Conservation (phyloP, 2,329 filamentous ascomycete species). For the Hypoxylon sp. region DNA sequence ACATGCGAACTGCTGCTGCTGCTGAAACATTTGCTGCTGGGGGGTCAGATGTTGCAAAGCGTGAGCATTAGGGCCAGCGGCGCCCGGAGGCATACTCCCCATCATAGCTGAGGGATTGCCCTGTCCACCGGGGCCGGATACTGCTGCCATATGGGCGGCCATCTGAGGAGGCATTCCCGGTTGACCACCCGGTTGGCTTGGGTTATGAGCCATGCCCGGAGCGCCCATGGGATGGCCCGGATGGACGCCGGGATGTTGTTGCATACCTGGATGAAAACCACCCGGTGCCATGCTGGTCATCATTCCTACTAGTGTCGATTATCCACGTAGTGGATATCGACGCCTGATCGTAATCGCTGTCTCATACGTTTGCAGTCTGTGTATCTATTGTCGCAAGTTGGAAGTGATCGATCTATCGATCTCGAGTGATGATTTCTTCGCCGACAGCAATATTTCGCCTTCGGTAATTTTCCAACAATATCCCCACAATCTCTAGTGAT, state of each 20-base stretch:
- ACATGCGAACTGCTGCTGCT: constrained; percentile 52
- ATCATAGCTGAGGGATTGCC: constrained; percentile 79
- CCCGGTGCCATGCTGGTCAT: constrained; percentile 74
- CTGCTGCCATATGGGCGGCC: constrained; percentile 72
- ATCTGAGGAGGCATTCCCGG: constrained; percentile 74
- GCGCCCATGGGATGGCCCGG: constrained; percentile 68
- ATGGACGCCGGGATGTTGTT: constrained; percentile 72
- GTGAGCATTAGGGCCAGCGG: constrained; percentile 69
- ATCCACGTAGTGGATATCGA: constrained; percentile 70
- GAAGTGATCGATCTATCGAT: constrained; percentile 26
- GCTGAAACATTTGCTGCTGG: constrained; percentile 58
- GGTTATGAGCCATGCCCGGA: constrained; percentile 71
- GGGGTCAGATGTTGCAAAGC: constrained; percentile 77
- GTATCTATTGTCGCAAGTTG: constrained; percentile 21
- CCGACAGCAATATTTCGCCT: too few relatives aligned
- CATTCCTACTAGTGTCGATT: constrained; percentile 63
- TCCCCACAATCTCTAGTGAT: too few relatives aligned
- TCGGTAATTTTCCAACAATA: too few relatives aligned
- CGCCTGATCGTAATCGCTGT: constrained; percentile 54
- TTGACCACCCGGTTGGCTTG: constrained; percentile 73
- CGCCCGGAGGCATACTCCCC: constrained; percentile 77
- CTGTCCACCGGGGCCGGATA: constrained; percentile 75
- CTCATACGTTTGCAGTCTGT: constrained; percentile 53
- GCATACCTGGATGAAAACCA: constrained; percentile 75
- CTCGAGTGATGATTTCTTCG: constrained; percentile 3